Evolutionary conservation across 2,329 filamentous ascomycete species (phyloP), one percentile per base, ranked within the genome.

Genomic region (Fusarium domesticum): DNA sequence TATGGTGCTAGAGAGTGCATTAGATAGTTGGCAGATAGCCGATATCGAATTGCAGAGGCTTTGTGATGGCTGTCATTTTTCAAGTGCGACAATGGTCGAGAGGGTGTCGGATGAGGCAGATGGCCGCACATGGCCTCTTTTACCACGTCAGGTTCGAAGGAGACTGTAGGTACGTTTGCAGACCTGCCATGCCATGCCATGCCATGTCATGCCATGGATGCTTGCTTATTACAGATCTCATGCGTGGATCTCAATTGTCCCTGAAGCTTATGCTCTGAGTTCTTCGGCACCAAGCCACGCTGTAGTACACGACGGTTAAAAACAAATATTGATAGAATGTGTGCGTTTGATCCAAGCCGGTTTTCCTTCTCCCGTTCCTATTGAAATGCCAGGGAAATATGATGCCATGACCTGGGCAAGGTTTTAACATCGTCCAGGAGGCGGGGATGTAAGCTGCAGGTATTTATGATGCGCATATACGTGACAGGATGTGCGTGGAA

Each of bases 81-180:
- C n/a, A n/a, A n/a, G n/a, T n/a, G n/a, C n/a, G n/a, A n/a, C n/a
- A n/a, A n/a, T n/a, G n/a, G n/a, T n/a, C n/a, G n/a, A n/a, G n/a
- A n/a, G n/a, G n/a, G n/a, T n/a, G n/a, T n/a, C n/a, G 10, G 23
- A 28, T 12, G 8, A 11, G 23, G 23, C 7, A 28, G 7, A 11
- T 12, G 37, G 42, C 14, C 23, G 39, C 18, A 50, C 50, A 50
- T 39, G 42, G 46, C 46, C 50, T 39, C 34, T 45, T 45, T 33
- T 50, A 53, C 41, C 48, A 42, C 50, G 50, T 47, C 50, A 53
- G 18, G 50, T 50, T 41, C 32, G 35, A 41, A 47, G 39, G 44
- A 39, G 18, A 44, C 18, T 15, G 15, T 28, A 45, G 50, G 37
- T 25, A 30, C 28, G 7, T 28, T 28, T 33, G 31, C 31, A 17